These are phyloP conservation scores for Mollisiaceae sp. DNA, from an alignment of 2,329 filamentous ascomycete genomes.

Conservation along the genomic window DNA sequence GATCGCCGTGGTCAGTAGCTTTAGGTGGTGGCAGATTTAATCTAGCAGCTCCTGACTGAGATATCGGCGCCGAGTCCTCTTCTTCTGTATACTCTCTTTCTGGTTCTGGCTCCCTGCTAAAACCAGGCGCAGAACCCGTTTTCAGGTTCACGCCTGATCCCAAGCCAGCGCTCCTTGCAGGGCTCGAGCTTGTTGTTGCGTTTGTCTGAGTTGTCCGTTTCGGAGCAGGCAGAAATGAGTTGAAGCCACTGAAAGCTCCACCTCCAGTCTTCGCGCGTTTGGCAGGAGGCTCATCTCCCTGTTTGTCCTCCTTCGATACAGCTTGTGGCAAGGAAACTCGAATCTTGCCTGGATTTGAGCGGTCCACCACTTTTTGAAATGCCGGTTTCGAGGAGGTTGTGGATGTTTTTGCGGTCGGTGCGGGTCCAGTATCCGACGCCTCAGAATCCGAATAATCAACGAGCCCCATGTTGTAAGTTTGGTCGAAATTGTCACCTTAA, in stretches of 20 bases:
- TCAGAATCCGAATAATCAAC: constrained; percentile 76
- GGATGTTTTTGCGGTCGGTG: constrained; percentile 42
- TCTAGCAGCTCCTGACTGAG: no score
- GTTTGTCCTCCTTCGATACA: constrained; percentile 44
- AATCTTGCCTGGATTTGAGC: constrained; percentile 82
- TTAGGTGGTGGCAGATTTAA: constrained; percentile 51
- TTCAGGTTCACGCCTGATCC: constrained; percentile 72
- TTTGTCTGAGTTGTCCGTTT: constrained; percentile 60
- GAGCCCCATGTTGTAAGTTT: constrained; percentile 58
- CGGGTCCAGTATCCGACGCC: constrained; percentile 57
- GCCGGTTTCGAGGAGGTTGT: constrained; percentile 57
- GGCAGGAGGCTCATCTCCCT: constrained; percentile 62
- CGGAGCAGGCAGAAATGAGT: constrained; percentile 83
- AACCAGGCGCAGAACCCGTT: constrained; percentile 83
- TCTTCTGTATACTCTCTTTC: constrained; percentile 34
- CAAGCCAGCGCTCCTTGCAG: constrained; percentile 39
- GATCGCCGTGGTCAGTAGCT: constrained; percentile 59
- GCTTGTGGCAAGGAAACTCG: constrained; percentile 73
- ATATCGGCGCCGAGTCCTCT: constrained; percentile 34
- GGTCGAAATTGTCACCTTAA: background rate
- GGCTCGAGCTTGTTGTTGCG: constrained; percentile 40
- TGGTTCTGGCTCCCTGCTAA: constrained; percentile 63
- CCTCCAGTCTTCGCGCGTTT: constrained; percentile 71
- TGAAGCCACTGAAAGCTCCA: constrained; percentile 79
- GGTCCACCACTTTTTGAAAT: constrained; percentile 82